Base-by-base conservation (phyloP, 306 rosid genomes). In the Vicia villosa region DNA sequence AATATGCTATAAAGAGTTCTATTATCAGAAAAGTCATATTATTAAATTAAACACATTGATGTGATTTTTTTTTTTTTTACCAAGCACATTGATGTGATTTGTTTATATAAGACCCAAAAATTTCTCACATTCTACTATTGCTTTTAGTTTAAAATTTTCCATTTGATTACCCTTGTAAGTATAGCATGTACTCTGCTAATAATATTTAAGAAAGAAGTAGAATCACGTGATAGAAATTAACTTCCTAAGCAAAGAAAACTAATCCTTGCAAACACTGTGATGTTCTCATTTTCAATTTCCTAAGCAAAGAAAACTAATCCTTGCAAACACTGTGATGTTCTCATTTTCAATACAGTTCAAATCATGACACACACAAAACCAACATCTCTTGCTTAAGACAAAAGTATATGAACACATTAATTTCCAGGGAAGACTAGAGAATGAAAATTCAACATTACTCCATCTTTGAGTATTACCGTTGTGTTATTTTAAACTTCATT, bases 371-470 rank as follows among this genome's bases (percentile, higher is more conserved):
- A 49, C 73, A 66, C 57, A 34, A 83, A 80, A 86, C 90, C 83
- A 80, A 90, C 97, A 90, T 90, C 90, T 88, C 97, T 90, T 82
- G 87, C 96, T 90, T 90, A 72, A 40, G 81, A 62, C 74, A 70
- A 80, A 92, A 84, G 92, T 77, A 61, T 75, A 74, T 22, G 80
- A 70, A 51, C 30, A 70, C n/a, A 55, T 38, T 20, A 52, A 21
- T 52, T 73, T 61, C 58, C 19, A 5, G 80, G n/a, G 70, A 66
- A 69, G 75, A 76, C 19, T 63, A 14, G 46, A 38, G 40, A 65
- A 34, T 43, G 69, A 56, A 64, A 71, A 47, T 47, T 74, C 68
- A 77, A 57, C 10, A 56, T 63, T 42, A 45, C 56, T 73, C 55
- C 49, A 11, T 65, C 14, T 42, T 47, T 78, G 46, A 9, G 49